Evolutionary conservation across 2,329 filamentous ascomycete species (phyloP), one percentile per base, ranked within the genome.

Genomic region (Fusarium piperis): DNA sequence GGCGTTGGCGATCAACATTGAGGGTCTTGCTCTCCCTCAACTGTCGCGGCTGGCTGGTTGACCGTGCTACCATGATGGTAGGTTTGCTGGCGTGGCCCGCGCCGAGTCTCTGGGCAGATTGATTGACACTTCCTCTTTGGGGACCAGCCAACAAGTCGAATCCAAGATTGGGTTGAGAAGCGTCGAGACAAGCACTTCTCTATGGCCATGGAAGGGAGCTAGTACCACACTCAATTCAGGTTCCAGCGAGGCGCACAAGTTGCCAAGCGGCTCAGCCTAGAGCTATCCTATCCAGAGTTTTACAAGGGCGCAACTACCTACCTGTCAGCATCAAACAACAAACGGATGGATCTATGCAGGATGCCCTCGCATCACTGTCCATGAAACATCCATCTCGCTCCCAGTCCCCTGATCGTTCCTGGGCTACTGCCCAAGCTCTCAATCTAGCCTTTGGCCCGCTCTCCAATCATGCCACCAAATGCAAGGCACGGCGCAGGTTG

Each of bases 401-500:
- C 62, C 32, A 46, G 72, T 70, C 65, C 72, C 62, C 65, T 60
- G 41, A 66, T 74, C 55, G 74, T 76, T 74, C 74, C 74, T 76
- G 74, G 59, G 46, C 65, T 64, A 74, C 65, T 68, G 67, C 60
- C 71, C 56, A 56, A 65, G 61, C 62, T 58, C 66, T 69, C 68
- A 46, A 68, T 59, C 68, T 68, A 72, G 68, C 62, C 62, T 76
- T 70, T 68, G 68, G 59, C 62, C 72, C 62, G 62, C 71, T 69
- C 70, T 69, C 64, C 60, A 76, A 71, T 71, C 67, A 77, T 77
- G 75, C 70, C 75, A 77, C 73, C 64, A 75, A 64, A 74, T 77
- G 75, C 75, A 77, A 76, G 75, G 75, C 75, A 77, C 75, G 65
- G 60, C 66, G 75, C 75, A 75, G 67, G 73, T 68, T 77, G 74